A percentile compares a stretch with the other conserved stretches of the same genome.
These are phyloP conservation scores for Sporothrix curviconia DNA, from an alignment of 2,329 filamentous ascomycete genomes.

Conservation along the genomic window DNA sequence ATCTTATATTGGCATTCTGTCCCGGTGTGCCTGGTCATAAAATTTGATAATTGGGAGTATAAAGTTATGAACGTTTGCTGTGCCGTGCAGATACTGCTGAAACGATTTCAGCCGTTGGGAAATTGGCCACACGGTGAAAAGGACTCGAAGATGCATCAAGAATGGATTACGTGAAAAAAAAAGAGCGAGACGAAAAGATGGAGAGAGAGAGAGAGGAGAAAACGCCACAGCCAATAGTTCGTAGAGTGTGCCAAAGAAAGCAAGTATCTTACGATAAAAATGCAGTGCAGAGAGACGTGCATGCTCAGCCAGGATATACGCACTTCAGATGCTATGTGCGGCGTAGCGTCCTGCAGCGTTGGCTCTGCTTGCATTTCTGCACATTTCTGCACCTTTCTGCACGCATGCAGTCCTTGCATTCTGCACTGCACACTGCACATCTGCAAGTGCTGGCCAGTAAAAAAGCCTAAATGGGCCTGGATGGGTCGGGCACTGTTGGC, in stretches of 20 bases:
- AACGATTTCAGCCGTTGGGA: conserved; percentile 6
- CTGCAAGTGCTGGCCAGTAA: no score
- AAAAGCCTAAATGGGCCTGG: no score
- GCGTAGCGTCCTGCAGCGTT: neutral
- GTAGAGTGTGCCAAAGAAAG: neutral
- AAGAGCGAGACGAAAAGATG: no score
- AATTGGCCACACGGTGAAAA: no score
- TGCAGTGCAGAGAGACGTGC: neutral
- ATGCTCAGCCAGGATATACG: neutral
- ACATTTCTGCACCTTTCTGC: neutral
- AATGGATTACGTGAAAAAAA: no score
- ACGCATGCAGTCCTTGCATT: no score
- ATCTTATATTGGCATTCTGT: neutral
- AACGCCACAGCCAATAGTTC: conserved; percentile 1
- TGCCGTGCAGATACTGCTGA: conserved; percentile 5
- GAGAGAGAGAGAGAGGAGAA: neutral
- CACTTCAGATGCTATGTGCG: neutral
- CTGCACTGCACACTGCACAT: no score
- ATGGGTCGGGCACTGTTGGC: neutral
- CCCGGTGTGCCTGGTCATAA: no score
- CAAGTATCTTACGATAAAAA: conserved; percentile 7
- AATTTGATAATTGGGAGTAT: no score
- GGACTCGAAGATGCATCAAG: no score
- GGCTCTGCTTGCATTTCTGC: conserved; percentile 1
- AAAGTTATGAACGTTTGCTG: no score